Percentiles rank a stretch among this genome's conserved stretches.
Evolutionary conservation across 306 rosid species (phyloP).

Genomic region (Prunus fruticosa): DNA sequence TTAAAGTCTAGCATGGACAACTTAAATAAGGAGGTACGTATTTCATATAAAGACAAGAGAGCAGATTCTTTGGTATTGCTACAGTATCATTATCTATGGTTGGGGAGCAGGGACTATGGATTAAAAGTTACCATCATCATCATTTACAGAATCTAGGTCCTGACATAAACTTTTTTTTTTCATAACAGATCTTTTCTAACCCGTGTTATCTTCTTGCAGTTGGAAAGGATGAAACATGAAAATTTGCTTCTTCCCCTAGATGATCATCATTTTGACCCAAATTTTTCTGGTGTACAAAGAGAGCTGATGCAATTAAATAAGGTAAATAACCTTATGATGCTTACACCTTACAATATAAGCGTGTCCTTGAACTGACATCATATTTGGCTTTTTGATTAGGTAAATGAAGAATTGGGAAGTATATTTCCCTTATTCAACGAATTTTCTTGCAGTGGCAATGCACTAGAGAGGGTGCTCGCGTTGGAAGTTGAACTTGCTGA

Average conservation of each 20-base stretch:
- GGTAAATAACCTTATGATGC: slow-evolving; percentile 42
- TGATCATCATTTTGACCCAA: slow-evolving; percentile 40
- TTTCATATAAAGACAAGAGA: not conserved
- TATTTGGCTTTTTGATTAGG: slow-evolving; percentile 43
- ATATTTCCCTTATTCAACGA: slow-evolving; percentile 67
- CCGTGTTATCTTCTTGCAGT: slow-evolving; percentile 50
- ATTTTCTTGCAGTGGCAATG: slow-evolving; percentile 65
- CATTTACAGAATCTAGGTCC: not conserved
- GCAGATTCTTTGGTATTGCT: slow-evolving; percentile 4
- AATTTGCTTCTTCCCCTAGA: slow-evolving; percentile 50
- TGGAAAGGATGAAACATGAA: slow-evolving; percentile 85
- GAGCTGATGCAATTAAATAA: slow-evolving; percentile 69
- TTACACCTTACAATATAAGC: not conserved
- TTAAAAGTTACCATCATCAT: slow-evolving; percentile 14
- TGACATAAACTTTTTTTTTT: not conserved
- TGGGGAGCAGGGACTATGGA: slow-evolving; percentile 6
- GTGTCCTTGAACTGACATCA: slow-evolving; percentile 11
- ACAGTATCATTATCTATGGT: slow-evolving; percentile 6
- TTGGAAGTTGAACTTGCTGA: slow-evolving; percentile 94
- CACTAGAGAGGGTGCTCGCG: slow-evolving; percentile 93
- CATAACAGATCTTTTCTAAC: slow-evolving; percentile 3
- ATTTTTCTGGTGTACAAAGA: slow-evolving; percentile 64
- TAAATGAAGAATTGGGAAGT: slow-evolving; percentile 78
- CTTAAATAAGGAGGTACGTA: slow-evolving; percentile 69
- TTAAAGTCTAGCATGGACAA: slow-evolving; percentile 79